phyloP scores from a whole-genome alignment of 345 rosid species.

The Cardamine occulta region DNA sequence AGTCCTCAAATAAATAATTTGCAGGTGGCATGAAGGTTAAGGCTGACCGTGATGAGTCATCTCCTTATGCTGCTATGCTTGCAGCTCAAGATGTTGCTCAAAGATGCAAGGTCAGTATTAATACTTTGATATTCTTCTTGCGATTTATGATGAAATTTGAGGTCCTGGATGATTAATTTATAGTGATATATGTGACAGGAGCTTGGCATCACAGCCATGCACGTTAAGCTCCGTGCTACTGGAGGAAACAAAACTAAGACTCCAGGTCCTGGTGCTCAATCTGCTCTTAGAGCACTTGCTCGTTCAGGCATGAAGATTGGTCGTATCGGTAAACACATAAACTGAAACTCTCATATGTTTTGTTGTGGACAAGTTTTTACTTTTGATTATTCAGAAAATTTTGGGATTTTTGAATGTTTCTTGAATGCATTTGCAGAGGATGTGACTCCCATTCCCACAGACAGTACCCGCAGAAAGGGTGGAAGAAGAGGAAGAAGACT shows the following conservation, averaged over 20 bases:
- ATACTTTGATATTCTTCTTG: background rate
- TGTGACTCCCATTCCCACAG: slow-evolving; percentile 79
- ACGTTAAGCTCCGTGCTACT: slow-evolving; percentile 84
- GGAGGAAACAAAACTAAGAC: slow-evolving; percentile 93
- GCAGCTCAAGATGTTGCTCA: slow-evolving; percentile 81
- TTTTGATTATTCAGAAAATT: background rate
- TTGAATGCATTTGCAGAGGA: slow-evolving; percentile 62
- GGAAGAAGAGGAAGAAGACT: slow-evolving; percentile 91
- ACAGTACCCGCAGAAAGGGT: slow-evolving; percentile 88
- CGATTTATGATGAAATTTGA: background rate
- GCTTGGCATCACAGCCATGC: slow-evolving; percentile 80
- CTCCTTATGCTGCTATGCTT: slow-evolving; percentile 93
- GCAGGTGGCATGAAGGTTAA: slow-evolving; percentile 96
- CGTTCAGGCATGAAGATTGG: slow-evolving; percentile 94
- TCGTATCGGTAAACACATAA: slow-evolving; percentile 62
- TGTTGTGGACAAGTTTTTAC: background rate
- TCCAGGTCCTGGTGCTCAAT: slow-evolving; percentile 93
- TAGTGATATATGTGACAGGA: slow-evolving; percentile 49
- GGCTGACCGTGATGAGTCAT: slow-evolving; percentile 90
- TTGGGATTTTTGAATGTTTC: too few relatives aligned
- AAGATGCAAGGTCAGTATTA: slow-evolving; percentile 73
- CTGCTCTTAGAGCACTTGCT: slow-evolving; percentile 85
- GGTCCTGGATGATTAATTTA: background rate
- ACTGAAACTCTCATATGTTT: background rate
- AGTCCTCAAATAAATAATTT: background rate